phyloP scores from a whole-genome alignment of 331 rosid genomes.

The Malus hybrid region DNA sequence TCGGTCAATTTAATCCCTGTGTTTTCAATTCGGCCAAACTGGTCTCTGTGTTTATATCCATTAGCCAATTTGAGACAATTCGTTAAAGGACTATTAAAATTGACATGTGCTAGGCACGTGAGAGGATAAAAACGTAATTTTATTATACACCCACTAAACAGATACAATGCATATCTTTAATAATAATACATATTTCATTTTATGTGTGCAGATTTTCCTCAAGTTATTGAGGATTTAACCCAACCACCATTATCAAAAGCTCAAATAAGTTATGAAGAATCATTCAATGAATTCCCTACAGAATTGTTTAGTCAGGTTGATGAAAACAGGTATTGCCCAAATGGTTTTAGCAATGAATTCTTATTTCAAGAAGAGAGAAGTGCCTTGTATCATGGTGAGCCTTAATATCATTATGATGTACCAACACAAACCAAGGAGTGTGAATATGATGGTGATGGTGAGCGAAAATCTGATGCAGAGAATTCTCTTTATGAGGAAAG shows the following conservation, averaged over 20 bases:
- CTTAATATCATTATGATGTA: not conserved
- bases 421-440: not conserved
- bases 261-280: not conserved
- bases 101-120: not conserved
- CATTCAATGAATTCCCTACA: not conserved
- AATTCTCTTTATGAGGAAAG: not conserved
- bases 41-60: accelerated
- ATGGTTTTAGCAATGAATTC: not conserved
- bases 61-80: no score
- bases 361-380: not conserved
- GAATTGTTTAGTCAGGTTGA: not conserved
- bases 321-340: not conserved
- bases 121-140: not conserved
- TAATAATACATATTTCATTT: not conserved
- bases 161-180: not conserved
- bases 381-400: not conserved
- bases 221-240: not conserved
- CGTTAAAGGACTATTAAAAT: no score
- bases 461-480: not conserved
- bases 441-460: not conserved
- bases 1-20: accelerated
- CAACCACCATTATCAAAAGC: not conserved
- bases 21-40: not conserved
- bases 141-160: no score
- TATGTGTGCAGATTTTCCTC: not conserved